Evolutionary conservation across 192 early-diverging fungal species (phyloP).

Genomic region (Backusella sp.): DNA sequence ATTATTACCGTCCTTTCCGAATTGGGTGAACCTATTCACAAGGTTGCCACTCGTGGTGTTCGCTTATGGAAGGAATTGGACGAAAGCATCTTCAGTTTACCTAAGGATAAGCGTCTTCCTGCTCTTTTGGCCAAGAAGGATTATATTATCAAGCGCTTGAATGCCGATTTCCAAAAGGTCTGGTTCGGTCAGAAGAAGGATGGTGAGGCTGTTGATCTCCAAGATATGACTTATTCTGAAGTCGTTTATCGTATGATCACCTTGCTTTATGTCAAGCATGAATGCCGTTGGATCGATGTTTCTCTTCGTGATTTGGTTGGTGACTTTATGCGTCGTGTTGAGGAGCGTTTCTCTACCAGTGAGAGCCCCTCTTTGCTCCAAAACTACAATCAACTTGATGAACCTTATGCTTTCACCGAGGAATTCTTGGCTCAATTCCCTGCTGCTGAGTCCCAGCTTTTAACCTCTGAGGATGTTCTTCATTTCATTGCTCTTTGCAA

Average conservation of each 20-base stretch:
- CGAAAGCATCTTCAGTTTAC: constrained; percentile 75
- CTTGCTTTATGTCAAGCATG: constrained; percentile 71
- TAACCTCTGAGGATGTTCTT: constrained; percentile 83
- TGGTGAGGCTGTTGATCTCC: constrained; percentile 73
- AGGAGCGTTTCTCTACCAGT: constrained; percentile 79
- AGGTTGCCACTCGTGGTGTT: constrained; percentile 83
- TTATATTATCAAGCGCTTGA: constrained; percentile 83
- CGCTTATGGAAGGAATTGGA: constrained; percentile 79
- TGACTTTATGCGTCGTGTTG: constrained; percentile 81
- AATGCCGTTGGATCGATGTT: constrained; percentile 78
- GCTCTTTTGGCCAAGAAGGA: constrained; percentile 78
- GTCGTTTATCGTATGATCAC: constrained; percentile 80
- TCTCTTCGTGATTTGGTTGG: constrained; percentile 68
- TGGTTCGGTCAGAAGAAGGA: constrained; percentile 91
- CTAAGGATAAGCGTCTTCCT: constrained; percentile 75
- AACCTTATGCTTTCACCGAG: constrained; percentile 62
- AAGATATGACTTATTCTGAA: constrained; percentile 94
- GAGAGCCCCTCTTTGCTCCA: constrained; percentile 63
- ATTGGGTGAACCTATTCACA: constrained; percentile 92
- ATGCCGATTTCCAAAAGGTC: constrained; percentile 89
- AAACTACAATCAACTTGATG: constrained; percentile 57
- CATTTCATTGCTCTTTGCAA: constrained; percentile 77
- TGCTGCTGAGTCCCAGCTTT: constrained; percentile 63
- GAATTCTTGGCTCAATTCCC: constrained; percentile 72
- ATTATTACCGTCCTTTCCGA: constrained; percentile 87